These are phyloP conservation scores for Verbena officinalis DNA, from an alignment of 257 asterid species.

Conservation along the genomic window DNA sequence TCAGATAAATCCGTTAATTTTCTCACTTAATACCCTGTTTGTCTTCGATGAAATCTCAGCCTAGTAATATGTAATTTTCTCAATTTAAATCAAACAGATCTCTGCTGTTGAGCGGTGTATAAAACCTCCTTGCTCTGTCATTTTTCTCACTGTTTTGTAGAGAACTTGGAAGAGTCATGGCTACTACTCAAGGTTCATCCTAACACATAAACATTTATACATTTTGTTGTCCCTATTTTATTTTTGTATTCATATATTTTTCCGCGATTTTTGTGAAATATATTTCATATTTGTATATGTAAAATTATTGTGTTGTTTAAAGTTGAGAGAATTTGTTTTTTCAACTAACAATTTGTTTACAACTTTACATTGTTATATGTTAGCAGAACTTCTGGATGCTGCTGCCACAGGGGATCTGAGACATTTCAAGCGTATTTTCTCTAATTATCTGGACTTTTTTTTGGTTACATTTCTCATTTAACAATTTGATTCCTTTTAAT, in stretches of 20 bases:
- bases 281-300: too few relatives aligned
- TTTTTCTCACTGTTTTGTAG: background rate
- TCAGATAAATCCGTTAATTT: background rate
- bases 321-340: too few relatives aligned
- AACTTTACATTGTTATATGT: too few relatives aligned
- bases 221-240: too few relatives aligned
- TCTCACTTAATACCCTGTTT: background rate
- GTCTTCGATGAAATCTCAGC: background rate
- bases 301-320: too few relatives aligned
- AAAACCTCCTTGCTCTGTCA: background rate
- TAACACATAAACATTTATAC: background rate
- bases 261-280: too few relatives aligned
- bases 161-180: background rate
- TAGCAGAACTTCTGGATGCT: background rate
- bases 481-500: background rate
- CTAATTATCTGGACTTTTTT: background rate
- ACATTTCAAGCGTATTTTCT: slow-evolving; percentile 13
- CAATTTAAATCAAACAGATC: background rate
- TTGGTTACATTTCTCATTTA: background rate
- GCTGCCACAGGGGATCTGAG: slow-evolving; percentile 15
- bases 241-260: too few relatives aligned
- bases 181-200: background rate
- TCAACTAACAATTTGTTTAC: too few relatives aligned
- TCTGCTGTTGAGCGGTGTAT: background rate
- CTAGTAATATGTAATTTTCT: background rate